Evolutionary conservation across 495 filamentous ascomycete species (phyloP).

Genomic region (Penicillium verhagenii): DNA sequence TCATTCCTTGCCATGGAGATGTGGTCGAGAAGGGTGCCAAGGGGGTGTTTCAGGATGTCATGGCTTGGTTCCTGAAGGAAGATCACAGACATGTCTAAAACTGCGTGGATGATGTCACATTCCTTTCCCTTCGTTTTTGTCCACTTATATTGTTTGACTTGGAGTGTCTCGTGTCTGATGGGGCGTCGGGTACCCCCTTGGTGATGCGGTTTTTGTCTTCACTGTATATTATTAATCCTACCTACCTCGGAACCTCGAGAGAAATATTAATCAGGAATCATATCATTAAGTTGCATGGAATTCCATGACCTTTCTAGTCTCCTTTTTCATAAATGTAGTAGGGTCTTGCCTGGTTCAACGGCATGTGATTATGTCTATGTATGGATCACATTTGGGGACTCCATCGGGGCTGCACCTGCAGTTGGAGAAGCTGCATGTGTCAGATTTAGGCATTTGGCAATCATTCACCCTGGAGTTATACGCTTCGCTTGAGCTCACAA

Average conservation of each 20-base stretch:
- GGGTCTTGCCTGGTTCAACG: neutral
- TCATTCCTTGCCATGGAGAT: constrained; percentile 95
- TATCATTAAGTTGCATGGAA: neutral
- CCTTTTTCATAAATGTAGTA: neutral
- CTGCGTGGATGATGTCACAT: neutral
- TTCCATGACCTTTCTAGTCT: neutral
- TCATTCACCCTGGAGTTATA: neutral
- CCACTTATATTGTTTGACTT: neutral
- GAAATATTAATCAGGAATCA: neutral
- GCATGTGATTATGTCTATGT: neutral
- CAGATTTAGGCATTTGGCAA: neutral
- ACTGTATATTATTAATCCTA: constrained; percentile 5
- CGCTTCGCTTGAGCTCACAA: neutral
- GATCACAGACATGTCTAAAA: constrained; percentile 35
- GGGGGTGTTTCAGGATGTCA: constrained; percentile 74
- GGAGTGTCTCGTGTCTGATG: neutral
- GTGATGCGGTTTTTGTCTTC: neutral
- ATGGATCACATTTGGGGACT: neutral
- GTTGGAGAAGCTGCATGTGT: neutral
- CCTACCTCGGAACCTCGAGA: neutral
- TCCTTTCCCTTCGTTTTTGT: neutral
- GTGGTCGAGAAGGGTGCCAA: constrained; percentile 75
- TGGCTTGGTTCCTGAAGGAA: constrained; percentile 77
- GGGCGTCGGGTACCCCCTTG: neutral
- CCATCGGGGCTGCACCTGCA: constrained; percentile 2